Conservation (phyloP, 1,284 basidiomycete species). For the Microbotryum scabiosae region DNA sequence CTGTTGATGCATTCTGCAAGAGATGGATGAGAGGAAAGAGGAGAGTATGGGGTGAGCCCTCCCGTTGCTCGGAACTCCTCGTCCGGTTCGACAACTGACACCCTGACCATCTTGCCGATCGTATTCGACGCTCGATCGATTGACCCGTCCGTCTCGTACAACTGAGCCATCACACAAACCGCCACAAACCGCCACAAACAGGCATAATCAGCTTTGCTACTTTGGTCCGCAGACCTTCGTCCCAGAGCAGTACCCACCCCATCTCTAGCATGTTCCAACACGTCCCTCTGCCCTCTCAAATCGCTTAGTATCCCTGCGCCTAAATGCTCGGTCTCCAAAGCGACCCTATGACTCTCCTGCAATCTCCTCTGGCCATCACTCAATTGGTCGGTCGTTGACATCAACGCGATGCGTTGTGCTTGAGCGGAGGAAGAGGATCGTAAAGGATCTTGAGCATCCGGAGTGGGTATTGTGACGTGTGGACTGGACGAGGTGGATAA, state of each 20-base stretch:
- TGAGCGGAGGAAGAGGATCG: slow-evolving; percentile 26
- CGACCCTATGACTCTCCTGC: slow-evolving; percentile 83
- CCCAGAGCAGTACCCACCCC: slow-evolving; percentile 51
- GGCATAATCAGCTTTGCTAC: slow-evolving; percentile 25
- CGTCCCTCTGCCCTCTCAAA: slow-evolving; percentile 80
- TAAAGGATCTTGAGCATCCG: slow-evolving; percentile 47
- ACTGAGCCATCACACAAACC: slow-evolving; percentile 38
- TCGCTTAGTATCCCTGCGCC: slow-evolving; percentile 86
- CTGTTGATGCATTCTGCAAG: slow-evolving; percentile 35
- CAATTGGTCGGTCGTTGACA: slow-evolving; percentile 46
- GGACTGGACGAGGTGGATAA: slow-evolving; percentile 29
- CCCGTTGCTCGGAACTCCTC: not conserved
- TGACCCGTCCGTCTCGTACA: slow-evolving; percentile 49
- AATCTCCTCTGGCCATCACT: slow-evolving; percentile 53
- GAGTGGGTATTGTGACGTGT: slow-evolving; percentile 49
- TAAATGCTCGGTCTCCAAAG: slow-evolving; percentile 91
- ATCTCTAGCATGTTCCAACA: slow-evolving; percentile 87
- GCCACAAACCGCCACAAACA: too few species aligned
- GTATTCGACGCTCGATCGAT: slow-evolving; percentile 53
- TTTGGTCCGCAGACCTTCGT: too few species aligned
- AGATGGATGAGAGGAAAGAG: too few species aligned
- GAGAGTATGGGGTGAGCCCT: not conserved
- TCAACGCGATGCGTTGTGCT: slow-evolving; percentile 64
- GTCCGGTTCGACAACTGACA: slow-evolving; percentile 41
- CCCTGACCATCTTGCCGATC: slow-evolving; percentile 53